A percentile compares a stretch with the other conserved stretches of the same genome.
phyloP scores from a whole-genome alignment of 192 early-diverging fungal genomes.

The Coemansia brasiliensis region DNA sequence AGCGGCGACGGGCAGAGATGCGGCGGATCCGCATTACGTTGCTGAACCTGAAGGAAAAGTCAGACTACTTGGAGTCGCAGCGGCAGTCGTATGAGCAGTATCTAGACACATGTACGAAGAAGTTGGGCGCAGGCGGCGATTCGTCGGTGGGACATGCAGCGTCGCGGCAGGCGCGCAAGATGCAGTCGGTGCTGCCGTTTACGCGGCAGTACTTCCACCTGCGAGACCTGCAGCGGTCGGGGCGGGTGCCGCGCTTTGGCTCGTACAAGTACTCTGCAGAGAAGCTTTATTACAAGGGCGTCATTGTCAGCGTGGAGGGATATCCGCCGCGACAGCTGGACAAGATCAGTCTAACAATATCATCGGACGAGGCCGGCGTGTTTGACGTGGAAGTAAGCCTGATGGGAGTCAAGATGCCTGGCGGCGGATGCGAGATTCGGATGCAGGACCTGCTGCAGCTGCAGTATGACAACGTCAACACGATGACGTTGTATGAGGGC shows the following conservation, averaged over 20 bases:
- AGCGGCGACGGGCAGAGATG: constrained; percentile 73
- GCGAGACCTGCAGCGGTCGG: constrained; percentile 78
- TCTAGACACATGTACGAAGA: constrained; percentile 83
- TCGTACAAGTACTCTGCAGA: constrained; percentile 98
- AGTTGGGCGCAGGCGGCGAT: constrained; percentile 66
- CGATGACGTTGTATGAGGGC: constrained; percentile 90
- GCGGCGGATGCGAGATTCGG: constrained; percentile 74
- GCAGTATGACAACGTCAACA: constrained; percentile 90
- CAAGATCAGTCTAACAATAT: constrained; percentile 85
- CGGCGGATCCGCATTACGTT: constrained; percentile 76
- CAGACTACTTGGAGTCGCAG: constrained; percentile 80
- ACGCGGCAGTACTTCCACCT: constrained; percentile 95
- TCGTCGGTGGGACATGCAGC: constrained; percentile 57
- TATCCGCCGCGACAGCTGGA: constrained; percentile 84
- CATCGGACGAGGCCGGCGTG: constrained; percentile 87
- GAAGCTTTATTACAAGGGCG: constrained; percentile 88
- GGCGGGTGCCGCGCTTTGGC: constrained; percentile 91
- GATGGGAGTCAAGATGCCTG: constrained; percentile 66
- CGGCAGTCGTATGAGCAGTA: constrained; percentile 90
- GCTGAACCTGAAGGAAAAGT: constrained; percentile 81
- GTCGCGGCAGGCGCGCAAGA: constrained; percentile 51
- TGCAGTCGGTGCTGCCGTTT: constrained; percentile 76
- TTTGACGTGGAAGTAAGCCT: constrained; percentile 86
- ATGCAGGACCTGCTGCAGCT: constrained; percentile 92
- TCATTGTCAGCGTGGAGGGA: constrained; percentile 83